Conservation (phyloP, 2,329 filamentous ascomycete genomes). For the Trichophyton mentagrophytes region DNA sequence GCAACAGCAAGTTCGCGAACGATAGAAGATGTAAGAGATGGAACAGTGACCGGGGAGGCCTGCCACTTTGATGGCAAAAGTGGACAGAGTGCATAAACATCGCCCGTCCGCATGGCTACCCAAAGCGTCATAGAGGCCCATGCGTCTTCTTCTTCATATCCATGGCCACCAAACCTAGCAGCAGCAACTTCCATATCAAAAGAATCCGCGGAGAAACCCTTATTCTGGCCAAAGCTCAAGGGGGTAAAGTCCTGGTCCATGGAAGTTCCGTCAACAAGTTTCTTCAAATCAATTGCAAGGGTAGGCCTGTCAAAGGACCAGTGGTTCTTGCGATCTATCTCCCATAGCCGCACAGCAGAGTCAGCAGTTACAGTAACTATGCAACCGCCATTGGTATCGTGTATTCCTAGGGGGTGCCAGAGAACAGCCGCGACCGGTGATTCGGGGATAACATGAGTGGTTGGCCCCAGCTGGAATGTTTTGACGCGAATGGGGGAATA, state of each 20-base stretch:
- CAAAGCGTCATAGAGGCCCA: constrained; percentile 96
- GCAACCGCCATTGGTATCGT: constrained; percentile 52
- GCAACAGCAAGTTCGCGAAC: constrained; percentile 52
- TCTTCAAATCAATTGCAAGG: constrained; percentile 75
- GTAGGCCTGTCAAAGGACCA: constrained; percentile 78
- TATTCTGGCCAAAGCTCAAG: constrained; percentile 59
- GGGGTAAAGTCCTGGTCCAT: constrained; percentile 73
- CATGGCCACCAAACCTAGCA: constrained; percentile 70
- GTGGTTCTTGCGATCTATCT: constrained; percentile 68
- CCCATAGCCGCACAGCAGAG: constrained; percentile 81
- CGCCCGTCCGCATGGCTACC: constrained; percentile 88
- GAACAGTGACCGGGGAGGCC: constrained; percentile 60
- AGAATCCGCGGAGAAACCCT: constrained; percentile 74
- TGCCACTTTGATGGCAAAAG: constrained; percentile 80
- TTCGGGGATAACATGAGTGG: constrained; percentile 77
- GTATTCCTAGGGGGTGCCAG: constrained; percentile 83
- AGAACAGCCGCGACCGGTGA: constrained; percentile 66
- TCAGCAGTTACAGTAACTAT: constrained; percentile 82
- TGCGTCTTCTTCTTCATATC: constrained; percentile 45
- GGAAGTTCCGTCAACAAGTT: constrained; percentile 71
- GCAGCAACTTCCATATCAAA: constrained; percentile 91
- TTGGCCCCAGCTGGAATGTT: constrained; percentile 83
- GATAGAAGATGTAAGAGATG: constrained; percentile 70
- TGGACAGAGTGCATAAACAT: constrained; percentile 86
- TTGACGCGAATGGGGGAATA: constrained; percentile 60